Base-by-base conservation (phyloP, 2,329 filamentous ascomycete genomes). In the Teratosphaeria zuluensis region DNA sequence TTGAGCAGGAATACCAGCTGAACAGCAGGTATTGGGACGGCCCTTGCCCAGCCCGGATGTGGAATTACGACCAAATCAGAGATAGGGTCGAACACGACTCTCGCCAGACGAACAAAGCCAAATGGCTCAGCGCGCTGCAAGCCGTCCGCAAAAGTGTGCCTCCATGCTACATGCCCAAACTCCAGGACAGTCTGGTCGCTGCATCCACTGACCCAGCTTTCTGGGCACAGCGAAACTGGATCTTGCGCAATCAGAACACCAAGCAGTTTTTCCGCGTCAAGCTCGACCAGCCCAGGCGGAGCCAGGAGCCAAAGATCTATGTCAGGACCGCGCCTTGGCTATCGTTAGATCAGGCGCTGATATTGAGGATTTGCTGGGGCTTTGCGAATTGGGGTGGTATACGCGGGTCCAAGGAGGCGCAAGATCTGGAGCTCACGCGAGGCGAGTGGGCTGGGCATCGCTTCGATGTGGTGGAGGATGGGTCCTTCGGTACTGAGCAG, bases 401-500 rank as follows among this genome's bases (percentile, higher is more conserved):
- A 5, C 12, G 35, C 12, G 14, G 4, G 7, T 16, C 12, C 3
- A 12, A 12, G 35, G 9, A 42, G 11, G 9, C 11, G 32, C 19
- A 12, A 8, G n/a, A 7, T 56, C 19, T 42, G 31, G 53, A 32
- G 51, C 11, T 38, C 30, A n/a, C 14, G 24, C 58, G 33, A 4
- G 59, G 59, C 4, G n/a, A 24, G 33, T 61, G 59, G 59, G 53
- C 56, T 33, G 59, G 59, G 9, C 59, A 61, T 38, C 32, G 33
- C 51, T 61, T 61, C 38, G 54, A 59, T n/a, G 53, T 61, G 9
- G 51, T 57, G 6, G 51, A 55, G 24, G 54, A 53, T 42, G 1
- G 14, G 35, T 42, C 35, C 12, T 42, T 42, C n/a, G 35, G n/a
- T 42, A 16, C n/a, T 14, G 35, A 16, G 35, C 35, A 42, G 11